Conservation (phyloP, 2,329 filamentous ascomycete species). For the Xylariaceae sp. region DNA sequence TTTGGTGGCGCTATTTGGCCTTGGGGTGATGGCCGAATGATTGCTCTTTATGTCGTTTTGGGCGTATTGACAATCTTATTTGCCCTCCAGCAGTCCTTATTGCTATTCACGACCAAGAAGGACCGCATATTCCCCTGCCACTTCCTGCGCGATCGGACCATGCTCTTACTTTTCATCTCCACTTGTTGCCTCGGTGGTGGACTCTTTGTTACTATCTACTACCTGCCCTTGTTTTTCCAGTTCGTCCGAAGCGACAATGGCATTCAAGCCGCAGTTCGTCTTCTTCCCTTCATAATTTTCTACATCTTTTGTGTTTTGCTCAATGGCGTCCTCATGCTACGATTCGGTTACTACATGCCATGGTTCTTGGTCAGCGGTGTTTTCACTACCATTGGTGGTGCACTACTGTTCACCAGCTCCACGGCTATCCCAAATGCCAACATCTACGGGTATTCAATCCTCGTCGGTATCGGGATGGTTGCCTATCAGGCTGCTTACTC, state of each 20-base stretch:
- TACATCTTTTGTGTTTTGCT: conserved; percentile 41
- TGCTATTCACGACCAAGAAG: conserved; percentile 47
- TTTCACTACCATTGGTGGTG: conserved; percentile 40
- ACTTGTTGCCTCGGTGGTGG: conserved; percentile 43
- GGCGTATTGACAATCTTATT: conserved; percentile 51
- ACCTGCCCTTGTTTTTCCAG: conserved; percentile 59
- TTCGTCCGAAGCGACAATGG: conserved; percentile 52
- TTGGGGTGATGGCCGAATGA: conserved; percentile 54
- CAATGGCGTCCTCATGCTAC: conserved; percentile 41
- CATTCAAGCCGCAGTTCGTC: conserved; percentile 47
- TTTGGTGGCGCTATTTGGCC: conserved; percentile 56
- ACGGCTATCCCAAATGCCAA: conserved; percentile 25
- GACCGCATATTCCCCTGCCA: conserved; percentile 53
- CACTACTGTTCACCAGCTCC: conserved; percentile 28
- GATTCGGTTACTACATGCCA: conserved; percentile 45
- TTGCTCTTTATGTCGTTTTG: conserved; percentile 54
- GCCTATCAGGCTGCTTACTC: conserved; percentile 25
- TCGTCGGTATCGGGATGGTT: conserved; percentile 25
- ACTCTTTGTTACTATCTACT: conserved; percentile 52
- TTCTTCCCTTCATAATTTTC: conserved; percentile 49
- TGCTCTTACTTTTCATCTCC: conserved; percentile 47
- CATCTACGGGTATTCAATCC: conserved; percentile 26
- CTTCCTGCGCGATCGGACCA: conserved; percentile 46
- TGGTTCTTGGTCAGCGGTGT: conserved; percentile 44
- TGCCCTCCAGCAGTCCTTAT: conserved; percentile 50